Evolutionary conservation across 1,139 yeast genomes (phyloP).

Genomic region (Kurtzmaniella quercitrusa): DNA sequence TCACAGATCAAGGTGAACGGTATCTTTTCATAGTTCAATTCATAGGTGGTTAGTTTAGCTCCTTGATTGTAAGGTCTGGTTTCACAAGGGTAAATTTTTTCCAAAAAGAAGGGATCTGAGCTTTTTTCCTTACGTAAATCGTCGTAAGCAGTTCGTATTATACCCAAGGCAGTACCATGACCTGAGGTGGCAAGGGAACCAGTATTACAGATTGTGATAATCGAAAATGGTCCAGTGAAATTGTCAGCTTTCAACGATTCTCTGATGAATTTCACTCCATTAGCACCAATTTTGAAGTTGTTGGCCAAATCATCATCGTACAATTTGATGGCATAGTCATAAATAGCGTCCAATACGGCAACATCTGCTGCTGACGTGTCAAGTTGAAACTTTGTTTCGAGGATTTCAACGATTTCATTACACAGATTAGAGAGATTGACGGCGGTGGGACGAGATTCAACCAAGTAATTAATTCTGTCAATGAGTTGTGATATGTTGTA

Average conservation of each 20-base stretch:
- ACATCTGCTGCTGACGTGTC: conserved; percentile 13
- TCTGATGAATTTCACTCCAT: conserved; percentile 71
- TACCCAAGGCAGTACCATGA: conserved; percentile 94
- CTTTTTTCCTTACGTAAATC: conserved; percentile 25
- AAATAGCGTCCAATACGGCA: conserved; percentile 35
- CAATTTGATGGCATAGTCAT: conserved; percentile 52
- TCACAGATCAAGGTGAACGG: conserved; percentile 90
- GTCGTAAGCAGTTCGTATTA: conserved; percentile 66
- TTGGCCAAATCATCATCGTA: conserved; percentile 74
- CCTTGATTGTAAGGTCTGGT: conserved; percentile 98
- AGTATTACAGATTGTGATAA: conserved; percentile 80
- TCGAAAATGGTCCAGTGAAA: conserved; percentile 67
- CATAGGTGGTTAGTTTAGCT: conserved; percentile 88
- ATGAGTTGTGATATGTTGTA: conserved; percentile 25
- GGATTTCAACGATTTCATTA: conserved; percentile 46
- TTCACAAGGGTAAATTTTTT: conserved; percentile 83
- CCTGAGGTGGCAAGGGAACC: conserved; percentile 96
- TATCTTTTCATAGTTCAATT: conserved; percentile 75
- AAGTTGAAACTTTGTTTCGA: conserved; percentile 16
- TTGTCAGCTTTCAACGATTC: conserved; percentile 41
- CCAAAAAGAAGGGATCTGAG: conserved; percentile 39
- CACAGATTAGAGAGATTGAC: conserved; percentile 85
- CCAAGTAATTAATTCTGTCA: conserved; percentile 56
- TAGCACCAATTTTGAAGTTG: conserved; percentile 71
- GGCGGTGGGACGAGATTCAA: conserved; percentile 89